These are phyloP conservation scores for Crithidia brevicula DNA, from an alignment of 208 protist genomes.

Conservation along the genomic window DNA sequence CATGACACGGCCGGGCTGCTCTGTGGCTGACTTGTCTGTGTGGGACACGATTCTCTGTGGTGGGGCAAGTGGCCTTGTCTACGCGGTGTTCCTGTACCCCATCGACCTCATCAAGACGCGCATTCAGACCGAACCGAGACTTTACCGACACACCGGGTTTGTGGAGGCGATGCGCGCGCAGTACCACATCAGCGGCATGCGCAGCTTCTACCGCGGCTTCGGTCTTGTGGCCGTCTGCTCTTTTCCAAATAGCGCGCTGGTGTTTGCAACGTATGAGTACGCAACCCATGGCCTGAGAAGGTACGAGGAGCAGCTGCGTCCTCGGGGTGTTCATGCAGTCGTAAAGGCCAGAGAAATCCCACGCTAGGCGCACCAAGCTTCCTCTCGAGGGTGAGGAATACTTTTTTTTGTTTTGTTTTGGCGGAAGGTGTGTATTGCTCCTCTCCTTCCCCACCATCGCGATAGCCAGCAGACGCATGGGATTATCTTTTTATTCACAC, in stretches of 20 bases:
- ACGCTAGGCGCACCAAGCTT: no score
- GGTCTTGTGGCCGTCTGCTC: slow-evolving; percentile 58
- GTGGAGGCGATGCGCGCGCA: slow-evolving; percentile 28
- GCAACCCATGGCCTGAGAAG: neutral
- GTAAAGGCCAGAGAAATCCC: no score
- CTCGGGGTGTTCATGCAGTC: no score
- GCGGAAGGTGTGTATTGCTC: no score
- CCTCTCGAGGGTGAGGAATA: no score
- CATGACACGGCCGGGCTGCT: slow-evolving; percentile 31
- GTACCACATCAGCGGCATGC: slow-evolving; percentile 57
- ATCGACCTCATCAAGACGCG: slow-evolving; percentile 84
- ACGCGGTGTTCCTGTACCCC: slow-evolving; percentile 75
- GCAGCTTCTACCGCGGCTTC: slow-evolving; percentile 72
- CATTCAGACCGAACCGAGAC: slow-evolving; percentile 69
- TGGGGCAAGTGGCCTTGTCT: slow-evolving; percentile 52
- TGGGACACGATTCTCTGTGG: slow-evolving; percentile 59
- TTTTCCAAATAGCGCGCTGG: slow-evolving; percentile 75
- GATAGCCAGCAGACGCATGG: no score
- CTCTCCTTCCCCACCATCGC: no score
- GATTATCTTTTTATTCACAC: no score
- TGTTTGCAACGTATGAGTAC: slow-evolving; percentile 52
- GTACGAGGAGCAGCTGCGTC: neutral
- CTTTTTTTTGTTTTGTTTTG: no score
- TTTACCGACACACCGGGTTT: slow-evolving; percentile 30
- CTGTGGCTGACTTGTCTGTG: slow-evolving; percentile 34